Evolutionary conservation across 1,284 basidiomycete genomes (phyloP), one percentile per base, ranked within the genome.

Genomic region (Heterobasidion parviporum): DNA sequence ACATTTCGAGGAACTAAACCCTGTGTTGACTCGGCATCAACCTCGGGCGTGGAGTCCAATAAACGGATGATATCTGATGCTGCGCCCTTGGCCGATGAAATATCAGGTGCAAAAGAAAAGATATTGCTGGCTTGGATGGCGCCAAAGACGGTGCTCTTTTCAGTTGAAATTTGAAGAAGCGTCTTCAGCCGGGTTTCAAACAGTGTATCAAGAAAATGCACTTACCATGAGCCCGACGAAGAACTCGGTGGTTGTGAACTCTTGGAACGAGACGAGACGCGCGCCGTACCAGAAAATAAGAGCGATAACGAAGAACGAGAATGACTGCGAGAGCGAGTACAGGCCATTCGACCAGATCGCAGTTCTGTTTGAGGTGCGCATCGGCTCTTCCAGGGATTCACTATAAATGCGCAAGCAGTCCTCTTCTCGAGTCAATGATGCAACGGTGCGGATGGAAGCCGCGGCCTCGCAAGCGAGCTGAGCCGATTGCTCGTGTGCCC

Each of bases 401-500:
- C 84, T 84, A 73, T 95, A 96, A 6, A 88, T 72, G 20, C 73
- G 72, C 60, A 85, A 71, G 68, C 92, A 87, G 65, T 94, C 87
- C 48, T 84, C 81, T 70, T 94, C 94, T 18, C 93, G 79, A 0
- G 93, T 98, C 49, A 98, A 77, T 2, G 89, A 83, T 1, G 94
- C 94, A 34, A 99, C 94, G 4, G 96, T 98, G n/a, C 94, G 85
- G 65, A 99, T 97, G 3, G 94, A 79, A 6, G 82, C 89, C 15
- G 94, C 93, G 26, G 94, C 94, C 71, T 98, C 96, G 65, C 90
- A 91, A 34, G 96, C 96, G 32, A 95, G 71, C 62, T 96, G 93
- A 15, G 95, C 92, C 18, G 90, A 92, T 5, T 73, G 72, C 62
- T 89, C 88, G 68, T 99, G 94, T 0, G 87, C 78, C 64, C 80